These are phyloP conservation scores for Ilyonectria destructans DNA, from an alignment of 2,329 filamentous ascomycete genomes.

Conservation along the genomic window DNA sequence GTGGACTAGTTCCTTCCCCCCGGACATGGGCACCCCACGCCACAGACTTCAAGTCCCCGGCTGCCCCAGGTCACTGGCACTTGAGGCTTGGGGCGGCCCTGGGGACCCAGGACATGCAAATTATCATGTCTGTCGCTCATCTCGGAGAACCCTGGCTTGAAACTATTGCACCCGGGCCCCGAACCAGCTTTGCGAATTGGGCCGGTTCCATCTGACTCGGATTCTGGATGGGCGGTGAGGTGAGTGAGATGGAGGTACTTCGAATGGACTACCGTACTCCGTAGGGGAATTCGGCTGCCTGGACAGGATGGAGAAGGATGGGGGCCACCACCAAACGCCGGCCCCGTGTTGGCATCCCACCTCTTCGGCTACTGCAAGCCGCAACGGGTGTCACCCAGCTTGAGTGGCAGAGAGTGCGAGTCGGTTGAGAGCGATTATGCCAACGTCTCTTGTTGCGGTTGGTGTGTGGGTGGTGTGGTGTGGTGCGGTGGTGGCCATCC, in stretches of 20 bases:
- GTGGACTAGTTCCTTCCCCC: slow-evolving; percentile 23
- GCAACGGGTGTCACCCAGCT: slow-evolving; percentile 26
- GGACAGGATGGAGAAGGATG: slow-evolving; percentile 37
- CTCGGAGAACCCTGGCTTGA: slow-evolving; percentile 24
- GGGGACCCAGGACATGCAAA: slow-evolving; percentile 34
- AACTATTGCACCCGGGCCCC: slow-evolving; percentile 22
- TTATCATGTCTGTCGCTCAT: slow-evolving; percentile 38
- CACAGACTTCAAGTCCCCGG: slow-evolving; percentile 31
- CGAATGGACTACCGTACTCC: slow-evolving; percentile 7
- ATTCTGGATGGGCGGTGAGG: slow-evolving; percentile 36
- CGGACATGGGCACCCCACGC: slow-evolving; percentile 38
- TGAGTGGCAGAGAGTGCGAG: slow-evolving; percentile 23
- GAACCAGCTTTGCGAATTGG: slow-evolving; percentile 31
- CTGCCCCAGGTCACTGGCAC: slow-evolving; percentile 14
- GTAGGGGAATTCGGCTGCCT: slow-evolving; percentile 46
- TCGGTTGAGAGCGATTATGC: slow-evolving; percentile 12
- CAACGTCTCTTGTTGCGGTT: slow-evolving; percentile 17
- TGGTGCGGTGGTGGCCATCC: slow-evolving; percentile 4
- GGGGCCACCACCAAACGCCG: slow-evolving; percentile 24
- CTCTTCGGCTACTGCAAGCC: slow-evolving; percentile 43
- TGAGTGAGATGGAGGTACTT: slow-evolving; percentile 22
- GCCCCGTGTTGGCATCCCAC: slow-evolving; percentile 24
- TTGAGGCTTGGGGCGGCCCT: slow-evolving; percentile 15
- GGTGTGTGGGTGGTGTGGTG: slow-evolving; percentile 11
- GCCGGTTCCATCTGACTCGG: slow-evolving; percentile 29